Evolutionary conservation across 148 eudicot genomes (phyloP).

Genomic region (Cornus suecica): DNA sequence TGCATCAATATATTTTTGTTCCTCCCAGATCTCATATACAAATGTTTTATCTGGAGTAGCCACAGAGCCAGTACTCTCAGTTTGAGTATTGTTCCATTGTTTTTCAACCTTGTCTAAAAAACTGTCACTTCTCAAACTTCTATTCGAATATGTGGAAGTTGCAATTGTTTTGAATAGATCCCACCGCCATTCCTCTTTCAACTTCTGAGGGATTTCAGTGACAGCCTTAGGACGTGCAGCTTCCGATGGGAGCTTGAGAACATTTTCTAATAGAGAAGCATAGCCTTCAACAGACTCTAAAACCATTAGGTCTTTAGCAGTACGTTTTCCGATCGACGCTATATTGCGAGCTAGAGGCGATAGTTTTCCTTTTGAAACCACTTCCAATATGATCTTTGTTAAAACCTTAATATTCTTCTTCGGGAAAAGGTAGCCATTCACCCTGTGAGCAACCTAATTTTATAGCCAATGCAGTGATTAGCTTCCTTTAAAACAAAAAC

Average conservation of each 20-base stretch:
- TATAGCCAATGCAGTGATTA: slow-evolving; percentile 15
- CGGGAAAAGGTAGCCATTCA: slow-evolving; percentile 77
- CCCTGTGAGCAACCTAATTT: slow-evolving; percentile 79
- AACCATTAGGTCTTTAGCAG: slow-evolving; percentile 68
- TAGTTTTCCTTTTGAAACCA: slow-evolving; percentile 58
- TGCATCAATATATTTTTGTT: slow-evolving; percentile 51
- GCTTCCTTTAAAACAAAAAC: background rate
- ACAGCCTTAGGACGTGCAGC: slow-evolving; percentile 54
- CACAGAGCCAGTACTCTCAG: slow-evolving; percentile 27
- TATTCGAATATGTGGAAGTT: slow-evolving; percentile 24
- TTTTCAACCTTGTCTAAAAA: slow-evolving; percentile 54
- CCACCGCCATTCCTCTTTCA: slow-evolving; percentile 78
- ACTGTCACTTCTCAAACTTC: slow-evolving; percentile 26
- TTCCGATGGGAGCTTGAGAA: slow-evolving; percentile 76
- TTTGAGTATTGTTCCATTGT: slow-evolving; percentile 30
- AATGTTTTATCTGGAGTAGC: slow-evolving; percentile 40
- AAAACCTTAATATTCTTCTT: slow-evolving; percentile 63
- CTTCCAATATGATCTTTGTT: slow-evolving; percentile 44
- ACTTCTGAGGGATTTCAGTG: slow-evolving; percentile 45
- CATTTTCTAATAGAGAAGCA: slow-evolving; percentile 52
- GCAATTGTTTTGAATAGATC: slow-evolving; percentile 43
- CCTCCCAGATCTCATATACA: slow-evolving; percentile 68
- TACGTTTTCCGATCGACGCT: slow-evolving; percentile 65
- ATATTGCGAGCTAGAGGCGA: slow-evolving; percentile 61
- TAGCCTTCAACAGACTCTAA: slow-evolving; percentile 75